Evolutionary conservation across 2,329 filamentous ascomycete genomes (phyloP).

Genomic region (Alternaria sp.): DNA sequence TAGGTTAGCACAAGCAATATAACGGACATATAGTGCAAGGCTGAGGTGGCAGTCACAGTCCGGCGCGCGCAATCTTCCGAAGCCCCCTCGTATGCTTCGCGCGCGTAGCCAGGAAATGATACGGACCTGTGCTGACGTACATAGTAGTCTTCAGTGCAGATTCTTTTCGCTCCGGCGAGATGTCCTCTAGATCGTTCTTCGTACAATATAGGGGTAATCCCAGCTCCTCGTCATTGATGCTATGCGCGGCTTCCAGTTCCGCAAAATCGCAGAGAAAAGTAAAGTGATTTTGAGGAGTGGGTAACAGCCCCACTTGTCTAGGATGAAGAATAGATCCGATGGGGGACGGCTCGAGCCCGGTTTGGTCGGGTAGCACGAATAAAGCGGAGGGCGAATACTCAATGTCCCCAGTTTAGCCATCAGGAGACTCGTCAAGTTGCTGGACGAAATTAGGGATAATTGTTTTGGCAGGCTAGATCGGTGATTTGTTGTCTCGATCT

Average conservation of each 20-base stretch:
- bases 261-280: constrained; percentile 13
- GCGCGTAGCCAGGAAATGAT: constrained; percentile 16
- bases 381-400: constrained; percentile 19
- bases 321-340: constrained; percentile 18
- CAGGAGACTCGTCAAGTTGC: background rate
- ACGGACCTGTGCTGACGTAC: constrained; percentile 16
- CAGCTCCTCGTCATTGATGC: constrained; percentile 6
- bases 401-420: background rate
- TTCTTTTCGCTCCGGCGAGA: background rate
- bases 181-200: background rate
- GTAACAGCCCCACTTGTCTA: constrained; percentile 26
- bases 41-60: constrained; percentile 2
- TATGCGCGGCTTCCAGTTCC: constrained; percentile 18
- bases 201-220: constrained; percentile 6
- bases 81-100: constrained; percentile 4
- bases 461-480: background rate
- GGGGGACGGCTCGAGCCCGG: constrained; percentile 17
- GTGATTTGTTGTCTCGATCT: background rate
- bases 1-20: background rate
- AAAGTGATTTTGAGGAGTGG: constrained; percentile 19
- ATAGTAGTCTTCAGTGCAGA: background rate
- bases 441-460: background rate
- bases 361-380: constrained; percentile 25
- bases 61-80: constrained; percentile 6
- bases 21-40: background rate